phyloP scores from a whole-genome alignment of 2,329 filamentous ascomycete species.

The Fusarium robinianum region DNA sequence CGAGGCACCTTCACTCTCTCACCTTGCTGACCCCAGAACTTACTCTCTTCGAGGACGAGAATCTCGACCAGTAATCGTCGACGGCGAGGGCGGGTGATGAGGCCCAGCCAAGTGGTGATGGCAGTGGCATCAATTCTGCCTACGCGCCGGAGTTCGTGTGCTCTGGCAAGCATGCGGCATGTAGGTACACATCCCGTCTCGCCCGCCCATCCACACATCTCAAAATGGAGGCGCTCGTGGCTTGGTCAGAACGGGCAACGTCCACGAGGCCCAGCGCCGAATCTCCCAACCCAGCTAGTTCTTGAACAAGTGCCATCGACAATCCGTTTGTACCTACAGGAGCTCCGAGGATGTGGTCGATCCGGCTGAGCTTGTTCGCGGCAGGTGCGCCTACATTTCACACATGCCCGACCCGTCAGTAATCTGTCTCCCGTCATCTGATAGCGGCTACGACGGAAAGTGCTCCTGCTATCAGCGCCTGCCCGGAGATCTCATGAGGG shows the following conservation, averaged over 20 bases:
- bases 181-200: constrained; percentile 28
- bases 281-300: constrained; percentile 26
- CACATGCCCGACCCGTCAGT: constrained; percentile 17
- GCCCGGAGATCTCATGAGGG: constrained; percentile 21
- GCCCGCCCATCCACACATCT: constrained; percentile 20
- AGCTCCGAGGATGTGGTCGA: constrained; percentile 21
- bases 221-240: constrained; percentile 25
- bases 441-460: constrained; percentile 2
- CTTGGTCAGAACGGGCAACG: constrained; percentile 30
- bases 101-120: constrained; percentile 18
- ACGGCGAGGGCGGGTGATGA: too few relatives aligned
- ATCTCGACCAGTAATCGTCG: constrained; percentile 11
- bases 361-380: constrained; percentile 29
- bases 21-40: constrained; percentile 13
- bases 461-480: too few relatives aligned
- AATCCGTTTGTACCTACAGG: constrained; percentile 31
- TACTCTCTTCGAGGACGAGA: constrained; percentile 9
- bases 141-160: constrained; percentile 19
- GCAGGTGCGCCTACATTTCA: constrained; percentile 34
- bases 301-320: constrained; percentile 17
- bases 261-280: constrained; percentile 34
- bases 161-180: constrained; percentile 25
- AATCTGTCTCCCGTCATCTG: constrained; percentile 28
- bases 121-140: constrained; percentile 3
- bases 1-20: constrained; percentile 13